These are phyloP conservation scores for Durotheca rogersii DNA, from an alignment of 495 filamentous ascomycete genomes.

Conservation along the genomic window DNA sequence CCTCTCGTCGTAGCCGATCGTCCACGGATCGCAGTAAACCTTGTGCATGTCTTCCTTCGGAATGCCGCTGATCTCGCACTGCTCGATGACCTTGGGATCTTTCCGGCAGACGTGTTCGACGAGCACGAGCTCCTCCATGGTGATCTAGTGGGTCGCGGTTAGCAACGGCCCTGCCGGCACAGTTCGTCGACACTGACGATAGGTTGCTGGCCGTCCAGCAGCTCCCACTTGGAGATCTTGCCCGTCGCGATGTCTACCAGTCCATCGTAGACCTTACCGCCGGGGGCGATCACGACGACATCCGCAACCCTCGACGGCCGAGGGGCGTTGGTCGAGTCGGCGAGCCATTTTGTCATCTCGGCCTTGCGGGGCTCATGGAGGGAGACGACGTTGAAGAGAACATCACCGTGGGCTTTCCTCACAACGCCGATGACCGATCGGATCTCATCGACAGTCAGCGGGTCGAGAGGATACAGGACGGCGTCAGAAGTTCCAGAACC, in stretches of 20 bases:
- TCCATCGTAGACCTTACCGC: constrained; percentile 82
- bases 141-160: constrained; percentile 59
- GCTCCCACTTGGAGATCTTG: constrained; percentile 74
- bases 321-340: constrained; percentile 57
- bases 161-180: constrained; percentile 6
- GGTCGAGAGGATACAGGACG: constrained; percentile 75
- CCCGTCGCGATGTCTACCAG: constrained; percentile 72
- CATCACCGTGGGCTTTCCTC: constrained; percentile 65
- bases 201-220: constrained; percentile 79
- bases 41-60: constrained; percentile 84
- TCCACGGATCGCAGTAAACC: constrained; percentile 90
- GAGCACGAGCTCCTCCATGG: constrained; percentile 88
- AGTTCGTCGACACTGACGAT: constrained; percentile 52
- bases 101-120: constrained; percentile 81
- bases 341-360: constrained; percentile 83
- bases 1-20: constrained; percentile 91
- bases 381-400: constrained; percentile 89
- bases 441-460: constrained; percentile 76
- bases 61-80: constrained; percentile 86
- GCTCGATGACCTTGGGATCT: constrained; percentile 88
- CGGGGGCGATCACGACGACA: constrained; percentile 79
- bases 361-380: constrained; percentile 84
- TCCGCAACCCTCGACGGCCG: constrained; percentile 77
- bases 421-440: constrained; percentile 69
- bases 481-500: constrained; percentile 18